Evolutionary conservation across 139 green algal genomes (phyloP), one percentile per base, ranked within the genome.

Genomic region (Nannochloris sp.): DNA sequence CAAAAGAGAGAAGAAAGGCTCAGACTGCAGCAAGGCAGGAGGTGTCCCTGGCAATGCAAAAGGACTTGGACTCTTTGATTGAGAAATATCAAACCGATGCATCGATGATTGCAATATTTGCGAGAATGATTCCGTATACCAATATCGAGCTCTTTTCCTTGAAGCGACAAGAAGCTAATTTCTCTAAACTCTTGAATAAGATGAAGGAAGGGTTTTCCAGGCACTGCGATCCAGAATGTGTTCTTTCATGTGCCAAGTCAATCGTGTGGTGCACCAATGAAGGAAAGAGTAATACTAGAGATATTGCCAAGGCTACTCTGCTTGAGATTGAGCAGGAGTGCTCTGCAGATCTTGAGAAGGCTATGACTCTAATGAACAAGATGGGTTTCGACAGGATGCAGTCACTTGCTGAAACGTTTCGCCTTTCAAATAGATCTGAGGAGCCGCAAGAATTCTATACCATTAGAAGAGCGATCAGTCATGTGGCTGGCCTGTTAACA

Each of bases 111-210:
- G 57, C 16, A 44, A 25, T n/a, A 11, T 19, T 90, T 50, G 67
- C 80, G 23, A 43, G 56, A 2, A 24, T 80, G 1, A 48, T 84
- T 4, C 64, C 68, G 3, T 54, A 79, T 12, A 59, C 90, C 29
- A 72, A 78, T 37, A 60, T 90, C 63, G 82, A 90, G 60, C 46
- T 83, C 19, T 90, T 76, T 55, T 66, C 66, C 16, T 71, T 90
- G 43, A 66, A 69, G 21, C 54, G 69, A 18, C 57, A 84, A 56
- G 72, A 80, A 51, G 60, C 59, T 7, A 55, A 16, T 5, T 74
- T 81, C 23, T 37, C 62, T 10, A 27, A 25, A 3, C 61, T 87
- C 58, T 65, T 85, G 36, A 50, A 44, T 19, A 43, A 23, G 11
- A 48, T 83, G 31, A 66, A 70, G 27, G 66, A 71, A 18, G 36